phyloP scores from a whole-genome alignment of 208 protist species.

The Leishmania gerbilli region DNA sequence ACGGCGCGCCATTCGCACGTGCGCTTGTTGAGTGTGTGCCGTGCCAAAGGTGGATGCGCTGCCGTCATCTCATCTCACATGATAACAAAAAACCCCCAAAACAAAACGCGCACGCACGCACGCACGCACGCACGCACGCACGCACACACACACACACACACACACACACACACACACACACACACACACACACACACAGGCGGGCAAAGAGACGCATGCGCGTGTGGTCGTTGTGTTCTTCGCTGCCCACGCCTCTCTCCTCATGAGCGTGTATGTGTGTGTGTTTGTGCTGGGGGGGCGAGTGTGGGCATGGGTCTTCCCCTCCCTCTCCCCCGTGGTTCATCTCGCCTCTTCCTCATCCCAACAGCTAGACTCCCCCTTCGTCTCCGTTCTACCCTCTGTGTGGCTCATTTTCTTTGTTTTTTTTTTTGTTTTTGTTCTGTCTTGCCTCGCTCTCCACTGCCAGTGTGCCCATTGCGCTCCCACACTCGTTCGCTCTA shows the following conservation, averaged over 20 bases:
- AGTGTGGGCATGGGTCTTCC: not conserved
- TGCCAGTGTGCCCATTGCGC: not conserved
- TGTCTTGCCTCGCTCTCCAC: not conserved
- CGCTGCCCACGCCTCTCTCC: not conserved
- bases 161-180: not conserved
- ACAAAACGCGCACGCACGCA: not conserved
- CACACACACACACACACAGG: not conserved
- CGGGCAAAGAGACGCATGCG: not conserved
- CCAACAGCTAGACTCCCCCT: not conserved
- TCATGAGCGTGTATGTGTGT: not conserved
- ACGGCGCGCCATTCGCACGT: not conserved
- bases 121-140: not conserved
- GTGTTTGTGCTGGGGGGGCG: not conserved
- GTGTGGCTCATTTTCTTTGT: not conserved
- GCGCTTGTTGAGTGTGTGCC: not conserved
- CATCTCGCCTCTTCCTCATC: not conserved
- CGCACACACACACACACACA: not conserved
- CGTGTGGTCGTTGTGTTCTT: not conserved
- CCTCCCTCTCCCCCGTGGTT: not conserved
- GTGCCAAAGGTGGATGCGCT: not conserved
- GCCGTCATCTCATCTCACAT: not conserved
- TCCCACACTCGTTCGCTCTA: not conserved
- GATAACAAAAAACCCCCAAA: not conserved
- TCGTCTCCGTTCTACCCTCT: not conserved
- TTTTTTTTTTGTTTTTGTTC: not conserved